Base-by-base conservation (phyloP, 2,329 filamentous ascomycete species). In the Setomelanomma holmii region DNA sequence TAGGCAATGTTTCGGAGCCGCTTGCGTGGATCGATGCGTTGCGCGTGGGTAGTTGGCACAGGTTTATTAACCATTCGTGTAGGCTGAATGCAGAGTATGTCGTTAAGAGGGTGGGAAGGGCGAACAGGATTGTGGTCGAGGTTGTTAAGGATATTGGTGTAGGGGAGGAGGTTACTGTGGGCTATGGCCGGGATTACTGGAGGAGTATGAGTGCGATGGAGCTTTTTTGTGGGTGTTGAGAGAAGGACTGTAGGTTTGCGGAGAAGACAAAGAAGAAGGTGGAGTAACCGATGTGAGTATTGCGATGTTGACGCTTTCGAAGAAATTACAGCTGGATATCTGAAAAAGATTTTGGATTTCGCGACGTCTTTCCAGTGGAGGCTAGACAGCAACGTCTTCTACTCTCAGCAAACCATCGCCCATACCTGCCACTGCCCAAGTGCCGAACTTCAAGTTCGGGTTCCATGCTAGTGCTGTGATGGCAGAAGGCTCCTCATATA, bases 371-470 rank as follows among this genome's bases (percentile, higher is more conserved):
- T 36, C 4, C 34, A 30, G 12, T 7, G 12, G 7, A 30, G 7
- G 36, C 19, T 50, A 70, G 4, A 72, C 63, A 1, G 63, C 66
- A 33, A 83, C 50, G 66, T 83, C 80, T 61, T 82, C 80, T 0
- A 82, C 76, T 45, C 80, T 76, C 33, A 82, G 50, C 50, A 82
- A 56, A 8, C 80, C 80, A 66, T 75, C 75, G 2, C 73, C 79
- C 68, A 78, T 76, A 2, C 79, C 80, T 16, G 80, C 80, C 4
- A 78, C 78, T 5, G 80, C 80, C 80, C 80, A 83, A 0, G 78
- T 78, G 5, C 77, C 80, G 51, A 68, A 78, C 36, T 69, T 73
- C 19, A 78, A 23, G 61, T 82, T 83, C n/a, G 78, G 78, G 61
- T 83, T 83, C 80, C 80, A 83, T 12, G 75, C 72, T 39, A 82